Evolutionary conservation across 2,329 filamentous ascomycete species (phyloP).

Genomic region (Talaromyces piceae): DNA sequence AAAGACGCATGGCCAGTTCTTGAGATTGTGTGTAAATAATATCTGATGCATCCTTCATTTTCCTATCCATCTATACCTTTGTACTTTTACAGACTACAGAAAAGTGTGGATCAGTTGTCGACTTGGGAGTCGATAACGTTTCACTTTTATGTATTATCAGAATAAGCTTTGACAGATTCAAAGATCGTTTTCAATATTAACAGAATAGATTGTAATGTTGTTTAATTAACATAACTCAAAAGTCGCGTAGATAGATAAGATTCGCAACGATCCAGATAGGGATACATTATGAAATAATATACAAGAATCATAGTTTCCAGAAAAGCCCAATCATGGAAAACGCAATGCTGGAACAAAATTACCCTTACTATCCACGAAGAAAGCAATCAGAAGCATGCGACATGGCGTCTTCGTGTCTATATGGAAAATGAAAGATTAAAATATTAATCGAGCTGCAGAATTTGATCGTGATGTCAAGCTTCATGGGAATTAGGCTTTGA

Average conservation of each 20-base stretch:
- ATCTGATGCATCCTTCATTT: background rate
- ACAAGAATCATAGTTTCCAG: background rate
- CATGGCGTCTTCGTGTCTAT: background rate
- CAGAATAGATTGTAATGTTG: background rate
- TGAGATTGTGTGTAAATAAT: conserved; percentile 9
- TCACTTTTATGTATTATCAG: background rate
- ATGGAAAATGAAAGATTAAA: background rate
- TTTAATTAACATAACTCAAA: background rate
- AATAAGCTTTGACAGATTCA: too few species aligned
- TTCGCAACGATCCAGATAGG: background rate
- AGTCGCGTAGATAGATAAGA: background rate
- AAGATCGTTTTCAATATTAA: too few species aligned
- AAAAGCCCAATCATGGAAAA: background rate
- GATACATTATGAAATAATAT: conserved; percentile 1
- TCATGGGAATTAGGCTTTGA: conserved; percentile 15
- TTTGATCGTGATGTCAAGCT: background rate
- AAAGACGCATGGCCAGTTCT: conserved; percentile 60
- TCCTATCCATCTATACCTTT: background rate
- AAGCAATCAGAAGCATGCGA: background rate
- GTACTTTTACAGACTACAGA: background rate
- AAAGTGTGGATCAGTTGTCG: background rate
- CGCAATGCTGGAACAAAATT: background rate
- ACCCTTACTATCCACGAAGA: background rate
- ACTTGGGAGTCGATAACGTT: background rate
- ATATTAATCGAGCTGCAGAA: background rate